Conservation (phyloP, 192 early-diverging fungal species). For the Phycomyces nitens region DNA sequence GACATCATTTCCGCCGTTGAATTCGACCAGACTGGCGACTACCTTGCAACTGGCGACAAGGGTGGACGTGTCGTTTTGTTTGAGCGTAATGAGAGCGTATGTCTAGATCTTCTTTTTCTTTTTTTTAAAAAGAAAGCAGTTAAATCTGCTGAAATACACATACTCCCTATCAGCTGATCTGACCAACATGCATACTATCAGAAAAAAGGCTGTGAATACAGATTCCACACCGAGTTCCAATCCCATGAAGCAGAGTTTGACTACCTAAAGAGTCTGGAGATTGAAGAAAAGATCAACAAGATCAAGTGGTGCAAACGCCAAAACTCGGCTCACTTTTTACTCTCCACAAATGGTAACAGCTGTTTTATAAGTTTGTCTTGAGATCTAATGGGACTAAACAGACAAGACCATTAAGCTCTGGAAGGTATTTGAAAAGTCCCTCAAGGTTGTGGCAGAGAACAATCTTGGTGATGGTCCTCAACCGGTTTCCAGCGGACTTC, state of each 20-base stretch:
- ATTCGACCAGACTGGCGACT: constrained; percentile 88
- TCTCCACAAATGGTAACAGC: constrained; percentile 79
- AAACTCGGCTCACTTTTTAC: constrained; percentile 86
- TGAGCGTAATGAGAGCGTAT: constrained; percentile 85
- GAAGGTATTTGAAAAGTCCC: constrained; percentile 89
- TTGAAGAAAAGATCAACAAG: constrained; percentile 96
- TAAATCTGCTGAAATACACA: not conserved
- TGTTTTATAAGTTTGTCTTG: not conserved
- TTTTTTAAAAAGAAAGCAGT: not conserved
- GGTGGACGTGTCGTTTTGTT: constrained; percentile 91
- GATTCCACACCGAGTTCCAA: constrained; percentile 94
- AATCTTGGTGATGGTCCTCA: constrained; percentile 64
- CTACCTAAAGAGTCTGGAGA: constrained; percentile 91
- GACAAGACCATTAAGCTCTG: constrained; percentile 96
- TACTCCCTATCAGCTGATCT: constrained; percentile 1
- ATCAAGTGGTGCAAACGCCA: constrained; percentile 90
- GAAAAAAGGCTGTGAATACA: constrained; percentile 96
- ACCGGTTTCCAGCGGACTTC: constrained; percentile 47
- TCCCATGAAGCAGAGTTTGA: constrained; percentile 97
- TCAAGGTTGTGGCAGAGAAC: constrained; percentile 84
- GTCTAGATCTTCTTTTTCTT: constrained; percentile 13
- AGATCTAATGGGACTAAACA: constrained; percentile 11
- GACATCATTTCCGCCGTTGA: constrained; percentile 95
- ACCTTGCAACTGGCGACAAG: constrained; percentile 88
- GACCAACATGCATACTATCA: constrained; percentile 29